Conservation (phyloP, 2,329 filamentous ascomycete genomes). For the Fusarium haematococcum region DNA sequence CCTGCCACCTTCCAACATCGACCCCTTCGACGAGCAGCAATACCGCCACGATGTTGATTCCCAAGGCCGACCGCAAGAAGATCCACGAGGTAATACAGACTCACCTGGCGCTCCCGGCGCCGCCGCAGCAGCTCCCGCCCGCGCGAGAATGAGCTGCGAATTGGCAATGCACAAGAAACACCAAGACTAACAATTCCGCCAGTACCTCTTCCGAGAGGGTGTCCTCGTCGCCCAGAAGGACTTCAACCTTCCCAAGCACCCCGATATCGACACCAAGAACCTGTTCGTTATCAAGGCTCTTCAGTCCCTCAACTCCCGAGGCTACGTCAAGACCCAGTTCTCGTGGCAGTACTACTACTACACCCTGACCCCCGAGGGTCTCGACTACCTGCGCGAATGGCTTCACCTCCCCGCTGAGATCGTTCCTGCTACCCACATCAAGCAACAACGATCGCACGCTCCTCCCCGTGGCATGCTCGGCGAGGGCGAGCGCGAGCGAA, state of each 20-base stretch:
- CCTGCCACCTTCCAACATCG: constrained; percentile 64
- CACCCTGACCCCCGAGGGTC: constrained; percentile 98
- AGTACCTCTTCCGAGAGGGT: constrained; percentile 96
- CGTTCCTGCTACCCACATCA: constrained; percentile 99
- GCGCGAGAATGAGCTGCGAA: constrained; percentile 22
- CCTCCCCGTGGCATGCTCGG: constrained; percentile 99
- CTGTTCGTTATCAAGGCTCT: constrained; percentile 99
- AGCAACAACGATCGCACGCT: constrained; percentile 99
- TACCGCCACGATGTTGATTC: constrained; percentile 90
- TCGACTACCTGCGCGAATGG: constrained; percentile 99
- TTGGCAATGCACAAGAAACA: constrained; percentile 31
- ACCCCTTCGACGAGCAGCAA: constrained; percentile 54
- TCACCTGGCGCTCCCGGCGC: constrained; percentile 15
- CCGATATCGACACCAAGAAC: constrained; percentile 99
- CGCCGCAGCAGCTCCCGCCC: not conserved
- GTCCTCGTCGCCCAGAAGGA: constrained; percentile 99
- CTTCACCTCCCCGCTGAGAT: constrained; percentile 99
- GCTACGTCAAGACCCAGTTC: constrained; percentile 99
- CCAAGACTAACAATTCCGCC: constrained; percentile 41
- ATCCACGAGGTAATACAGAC: constrained; percentile 80
- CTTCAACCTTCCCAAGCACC: constrained; percentile 98
- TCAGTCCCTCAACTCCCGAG: constrained; percentile 98
- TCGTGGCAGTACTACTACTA: constrained; percentile 99
- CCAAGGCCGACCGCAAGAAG: constrained; percentile 99
- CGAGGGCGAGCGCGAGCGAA: constrained; percentile 83